These are phyloP conservation scores for Clonostachys solani DNA, from an alignment of 2,329 filamentous ascomycete genomes.

Conservation along the genomic window DNA sequence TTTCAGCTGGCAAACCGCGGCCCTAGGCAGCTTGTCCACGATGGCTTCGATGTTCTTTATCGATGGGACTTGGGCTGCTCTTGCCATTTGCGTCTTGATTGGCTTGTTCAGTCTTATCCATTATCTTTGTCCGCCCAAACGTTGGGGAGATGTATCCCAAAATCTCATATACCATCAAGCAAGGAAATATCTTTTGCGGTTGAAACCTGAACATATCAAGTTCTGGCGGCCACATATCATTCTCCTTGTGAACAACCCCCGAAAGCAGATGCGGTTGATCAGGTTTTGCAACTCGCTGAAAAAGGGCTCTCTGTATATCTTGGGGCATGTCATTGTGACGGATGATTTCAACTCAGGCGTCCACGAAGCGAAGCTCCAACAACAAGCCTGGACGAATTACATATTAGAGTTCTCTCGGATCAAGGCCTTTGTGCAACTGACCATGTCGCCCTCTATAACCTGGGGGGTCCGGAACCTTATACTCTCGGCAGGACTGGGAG, in stretches of 20 bases:
- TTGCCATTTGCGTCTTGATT: constrained; percentile 68
- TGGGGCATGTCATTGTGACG: constrained; percentile 85
- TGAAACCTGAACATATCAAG: constrained; percentile 85
- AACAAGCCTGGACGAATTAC: constrained; percentile 79
- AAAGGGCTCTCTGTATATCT: constrained; percentile 79
- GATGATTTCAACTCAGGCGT: constrained; percentile 76
- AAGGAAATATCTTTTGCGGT: constrained; percentile 78
- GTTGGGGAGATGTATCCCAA: constrained; percentile 88
- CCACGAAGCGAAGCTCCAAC: constrained; percentile 75
- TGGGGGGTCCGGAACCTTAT: constrained; percentile 85
- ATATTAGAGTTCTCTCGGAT: constrained; percentile 78
- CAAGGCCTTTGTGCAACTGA: constrained; percentile 85
- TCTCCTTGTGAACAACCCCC: constrained; percentile 75
- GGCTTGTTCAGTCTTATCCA: constrained; percentile 82
- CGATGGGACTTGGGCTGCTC: constrained; percentile 73
- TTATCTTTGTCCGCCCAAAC: constrained; percentile 79
- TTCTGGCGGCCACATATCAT: constrained; percentile 91
- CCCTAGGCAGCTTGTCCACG: constrained; percentile 69
- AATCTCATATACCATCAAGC: constrained; percentile 85
- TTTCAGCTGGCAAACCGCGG: constrained; percentile 82
- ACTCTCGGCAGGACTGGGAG: constrained; percentile 74
- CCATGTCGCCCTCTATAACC: constrained; percentile 75
- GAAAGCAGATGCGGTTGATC: constrained; percentile 78
- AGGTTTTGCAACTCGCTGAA: constrained; percentile 91
- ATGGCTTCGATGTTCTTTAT: constrained; percentile 87